These are phyloP conservation scores for Pseudocercospora vitis DNA, from an alignment of 2,329 filamentous ascomycete genomes.

Conservation along the genomic window DNA sequence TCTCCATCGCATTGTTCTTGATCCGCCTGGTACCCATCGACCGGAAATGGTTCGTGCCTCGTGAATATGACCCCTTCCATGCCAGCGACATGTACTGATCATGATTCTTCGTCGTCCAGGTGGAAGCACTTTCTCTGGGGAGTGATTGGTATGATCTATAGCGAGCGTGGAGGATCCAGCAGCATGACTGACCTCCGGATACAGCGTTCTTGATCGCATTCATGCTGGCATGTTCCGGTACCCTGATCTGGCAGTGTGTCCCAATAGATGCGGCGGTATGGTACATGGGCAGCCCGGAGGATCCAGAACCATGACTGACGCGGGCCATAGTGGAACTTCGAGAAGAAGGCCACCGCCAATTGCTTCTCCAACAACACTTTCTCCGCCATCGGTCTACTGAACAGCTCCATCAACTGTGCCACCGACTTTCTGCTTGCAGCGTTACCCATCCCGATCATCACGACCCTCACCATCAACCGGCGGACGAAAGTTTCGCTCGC, in stretches of 20 bases:
- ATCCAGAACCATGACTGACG: too few relatives aligned
- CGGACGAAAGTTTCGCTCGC: constrained; percentile 45
- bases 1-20: constrained; percentile 51
- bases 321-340: constrained; percentile 51
- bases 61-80: too few relatives aligned
- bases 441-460: constrained; percentile 46
- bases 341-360: constrained; percentile 39
- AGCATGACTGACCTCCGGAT: constrained; percentile 22
- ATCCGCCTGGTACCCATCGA: constrained; percentile 45
- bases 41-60: too few relatives aligned
- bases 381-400: constrained; percentile 49
- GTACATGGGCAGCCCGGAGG: too few relatives aligned
- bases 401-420: constrained; percentile 45
- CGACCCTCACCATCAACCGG: constrained; percentile 45
- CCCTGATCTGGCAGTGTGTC: constrained; percentile 51
- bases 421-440: constrained; percentile 46
- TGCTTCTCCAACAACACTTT: constrained; percentile 47
- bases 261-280: constrained; percentile 46
- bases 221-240: constrained; percentile 46
- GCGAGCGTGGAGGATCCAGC: not conserved
- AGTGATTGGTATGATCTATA: constrained; percentile 42
- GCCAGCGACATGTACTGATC: too few relatives aligned
- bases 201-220: constrained; percentile 48
- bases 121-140: constrained; percentile 46
- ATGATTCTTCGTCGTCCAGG: too few relatives aligned